A percentile compares a stretch with the other conserved stretches of the same genome.
These are phyloP conservation scores for Russula brevipes DNA, from an alignment of 768 basidiomycete genomes.

Conservation along the genomic window DNA sequence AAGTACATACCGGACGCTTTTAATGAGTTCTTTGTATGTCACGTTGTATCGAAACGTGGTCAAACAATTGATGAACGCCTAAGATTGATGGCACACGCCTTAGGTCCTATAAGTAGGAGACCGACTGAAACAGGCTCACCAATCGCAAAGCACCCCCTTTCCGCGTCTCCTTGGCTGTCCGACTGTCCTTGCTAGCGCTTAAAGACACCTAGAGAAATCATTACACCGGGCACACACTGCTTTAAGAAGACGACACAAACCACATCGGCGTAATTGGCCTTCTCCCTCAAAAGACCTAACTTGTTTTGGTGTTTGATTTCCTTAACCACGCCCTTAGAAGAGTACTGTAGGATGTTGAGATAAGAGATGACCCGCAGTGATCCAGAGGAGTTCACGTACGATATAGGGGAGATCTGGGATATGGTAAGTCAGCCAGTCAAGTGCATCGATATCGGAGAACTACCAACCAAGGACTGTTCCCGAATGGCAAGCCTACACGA, in stretches of 20 bases:
- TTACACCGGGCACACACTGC: background rate
- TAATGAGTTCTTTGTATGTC: background rate
- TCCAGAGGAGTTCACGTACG: background rate
- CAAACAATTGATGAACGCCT: constrained; percentile 10
- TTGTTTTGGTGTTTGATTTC: background rate
- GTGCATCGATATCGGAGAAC: background rate
- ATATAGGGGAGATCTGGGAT: constrained; percentile 2
- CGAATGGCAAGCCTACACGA: constrained; percentile 2
- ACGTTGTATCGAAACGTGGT: background rate
- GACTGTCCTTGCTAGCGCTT: background rate
- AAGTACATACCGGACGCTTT: background rate
- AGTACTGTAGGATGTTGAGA: background rate
- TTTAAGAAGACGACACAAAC: background rate
- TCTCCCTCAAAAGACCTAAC: background rate
- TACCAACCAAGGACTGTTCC: constrained; percentile 8
- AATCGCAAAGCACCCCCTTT: background rate
- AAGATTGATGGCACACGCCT: background rate
- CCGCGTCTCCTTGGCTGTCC: background rate
- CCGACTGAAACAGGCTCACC: background rate
- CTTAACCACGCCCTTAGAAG: background rate
- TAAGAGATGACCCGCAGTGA: background rate
- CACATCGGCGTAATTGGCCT: background rate
- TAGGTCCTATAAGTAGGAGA: background rate
- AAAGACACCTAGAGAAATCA: background rate
- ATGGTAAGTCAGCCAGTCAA: background rate